Conservation (phyloP, 2,329 filamentous ascomycete species). For the Trichoderma sp. region DNA sequence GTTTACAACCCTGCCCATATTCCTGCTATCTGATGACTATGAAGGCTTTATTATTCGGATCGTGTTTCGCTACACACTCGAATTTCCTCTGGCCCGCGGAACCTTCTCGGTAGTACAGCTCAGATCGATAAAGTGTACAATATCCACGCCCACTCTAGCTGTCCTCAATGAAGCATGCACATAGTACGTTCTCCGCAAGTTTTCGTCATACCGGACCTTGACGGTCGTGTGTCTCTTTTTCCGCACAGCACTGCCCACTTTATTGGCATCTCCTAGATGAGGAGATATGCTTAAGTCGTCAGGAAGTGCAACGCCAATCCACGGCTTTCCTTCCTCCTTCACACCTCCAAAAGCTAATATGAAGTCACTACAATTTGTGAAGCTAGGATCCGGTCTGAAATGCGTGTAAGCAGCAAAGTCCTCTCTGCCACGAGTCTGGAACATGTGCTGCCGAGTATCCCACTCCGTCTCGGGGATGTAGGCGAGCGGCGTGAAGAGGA, state of each 20-base stretch:
- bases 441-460: background rate
- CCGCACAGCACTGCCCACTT: background rate
- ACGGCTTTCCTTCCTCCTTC: background rate
- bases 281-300: background rate
- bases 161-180: background rate
- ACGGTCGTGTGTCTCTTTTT: background rate
- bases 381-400: background rate
- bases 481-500: background rate
- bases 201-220: background rate
- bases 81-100: background rate
- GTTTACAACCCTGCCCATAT: background rate
- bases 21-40: background rate
- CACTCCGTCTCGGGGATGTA: background rate
- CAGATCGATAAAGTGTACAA: conserved; percentile 22
- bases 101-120: background rate
- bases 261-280: background rate
- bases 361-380: background rate
- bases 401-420: background rate
- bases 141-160: background rate
- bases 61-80: background rate
- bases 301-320: background rate
- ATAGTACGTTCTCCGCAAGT: background rate
- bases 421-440: background rate
- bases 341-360: background rate
- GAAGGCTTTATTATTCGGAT: conserved; percentile 22